Conservation (phyloP, 2,329 filamentous ascomycete species). For the Fusarium poae region DNA sequence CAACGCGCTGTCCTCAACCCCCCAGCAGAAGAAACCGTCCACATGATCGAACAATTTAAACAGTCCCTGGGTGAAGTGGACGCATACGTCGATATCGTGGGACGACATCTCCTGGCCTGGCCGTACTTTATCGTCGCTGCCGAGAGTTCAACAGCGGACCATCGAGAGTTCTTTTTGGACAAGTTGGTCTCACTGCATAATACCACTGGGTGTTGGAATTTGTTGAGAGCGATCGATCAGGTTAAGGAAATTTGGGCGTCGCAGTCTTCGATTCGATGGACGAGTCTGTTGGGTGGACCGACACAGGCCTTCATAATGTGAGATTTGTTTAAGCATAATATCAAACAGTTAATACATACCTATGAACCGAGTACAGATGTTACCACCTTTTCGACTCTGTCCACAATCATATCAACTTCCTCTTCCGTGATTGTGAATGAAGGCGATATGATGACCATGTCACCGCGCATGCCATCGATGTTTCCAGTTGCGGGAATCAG, state of each 20-base stretch:
- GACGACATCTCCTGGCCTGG: slow-evolving; percentile 39
- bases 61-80: slow-evolving; percentile 34
- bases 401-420: slow-evolving; percentile 11
- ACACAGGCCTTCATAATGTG: slow-evolving; percentile 46
- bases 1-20: slow-evolving; percentile 41
- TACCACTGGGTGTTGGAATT: slow-evolving; percentile 40
- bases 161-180: slow-evolving; percentile 40
- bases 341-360: not conserved
- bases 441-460: slow-evolving; percentile 35
- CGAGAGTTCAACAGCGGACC: slow-evolving; percentile 38
- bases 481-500: slow-evolving; percentile 26
- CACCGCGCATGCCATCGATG: slow-evolving; percentile 21
- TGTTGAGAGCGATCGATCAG: slow-evolving; percentile 43
- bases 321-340: not conserved
- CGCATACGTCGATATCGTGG: slow-evolving; percentile 38
- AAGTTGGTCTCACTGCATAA: slow-evolving; percentile 36
- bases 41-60: slow-evolving; percentile 37
- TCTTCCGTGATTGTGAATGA: slow-evolving; percentile 27
- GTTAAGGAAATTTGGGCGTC: slow-evolving; percentile 44
- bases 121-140: slow-evolving; percentile 44
- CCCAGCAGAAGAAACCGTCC: slow-evolving; percentile 23
- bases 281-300: slow-evolving; percentile 41
- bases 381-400: slow-evolving; percentile 21
- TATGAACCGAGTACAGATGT: slow-evolving; percentile 18
- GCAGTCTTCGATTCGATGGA: slow-evolving; percentile 42